phyloP scores from a whole-genome alignment of 257 asterid genomes.

The Solanum paucissectum region DNA sequence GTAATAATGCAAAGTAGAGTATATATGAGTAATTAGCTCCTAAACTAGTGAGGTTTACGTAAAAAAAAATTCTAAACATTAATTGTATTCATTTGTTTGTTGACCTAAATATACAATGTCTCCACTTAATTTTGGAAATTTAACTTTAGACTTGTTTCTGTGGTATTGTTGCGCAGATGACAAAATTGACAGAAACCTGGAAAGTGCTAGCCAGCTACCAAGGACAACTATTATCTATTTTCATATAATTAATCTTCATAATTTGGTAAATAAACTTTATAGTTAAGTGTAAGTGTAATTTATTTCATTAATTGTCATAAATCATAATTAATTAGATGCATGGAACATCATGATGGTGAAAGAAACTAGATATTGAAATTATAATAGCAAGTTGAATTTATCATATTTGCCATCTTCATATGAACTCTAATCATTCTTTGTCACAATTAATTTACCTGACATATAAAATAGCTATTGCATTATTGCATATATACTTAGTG shows the following conservation, averaged over 20 bases:
- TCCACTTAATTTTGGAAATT: neutral
- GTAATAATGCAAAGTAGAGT: too few relatives aligned
- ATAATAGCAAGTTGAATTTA: neutral
- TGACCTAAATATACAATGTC: neutral
- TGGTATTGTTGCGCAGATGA: neutral
- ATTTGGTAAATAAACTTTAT: neutral
- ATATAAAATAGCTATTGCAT: neutral
- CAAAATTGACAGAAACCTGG: neutral
- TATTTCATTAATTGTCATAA: neutral
- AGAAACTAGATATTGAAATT: neutral
- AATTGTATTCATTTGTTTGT: neutral
- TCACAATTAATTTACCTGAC: neutral
- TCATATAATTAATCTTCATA: neutral
- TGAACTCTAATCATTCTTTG: neutral
- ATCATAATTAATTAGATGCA: neutral
- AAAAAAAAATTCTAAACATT: neutral
- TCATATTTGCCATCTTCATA: neutral
- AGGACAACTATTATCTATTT: neutral
- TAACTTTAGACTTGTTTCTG: neutral
- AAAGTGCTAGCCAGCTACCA: neutral
- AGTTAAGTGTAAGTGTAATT: neutral
- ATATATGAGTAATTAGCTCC: too few relatives aligned
- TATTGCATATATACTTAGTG: neutral
- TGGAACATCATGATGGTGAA: neutral
- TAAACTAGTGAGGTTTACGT: too few relatives aligned